These are phyloP conservation scores for Endocalyx cinctus DNA, from an alignment of 2,329 filamentous ascomycete genomes.

Conservation along the genomic window DNA sequence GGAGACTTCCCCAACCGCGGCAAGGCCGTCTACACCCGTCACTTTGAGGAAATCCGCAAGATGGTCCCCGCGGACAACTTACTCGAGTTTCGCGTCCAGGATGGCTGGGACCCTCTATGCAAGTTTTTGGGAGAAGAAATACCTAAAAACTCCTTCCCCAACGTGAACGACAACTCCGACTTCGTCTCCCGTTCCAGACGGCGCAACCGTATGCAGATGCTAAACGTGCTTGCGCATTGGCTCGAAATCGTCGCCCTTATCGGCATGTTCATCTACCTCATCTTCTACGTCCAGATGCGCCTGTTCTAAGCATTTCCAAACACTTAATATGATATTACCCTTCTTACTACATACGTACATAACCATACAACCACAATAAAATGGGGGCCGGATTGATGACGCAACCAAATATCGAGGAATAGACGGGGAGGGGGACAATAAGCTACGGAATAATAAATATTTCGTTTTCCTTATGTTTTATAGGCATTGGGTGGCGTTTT, in stretches of 20 bases:
- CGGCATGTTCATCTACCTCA: slow-evolving; percentile 26
- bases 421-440: too few species aligned
- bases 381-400: too few species aligned
- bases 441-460: too few species aligned
- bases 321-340: too few species aligned
- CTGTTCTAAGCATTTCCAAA: slow-evolving; percentile 6
- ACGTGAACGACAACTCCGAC: slow-evolving; percentile 43
- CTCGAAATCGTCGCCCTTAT: slow-evolving; percentile 18
- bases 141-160: slow-evolving; percentile 33
- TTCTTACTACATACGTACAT: too few species aligned
- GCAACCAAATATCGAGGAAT: too few species aligned
- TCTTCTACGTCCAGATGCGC: slow-evolving; percentile 21
- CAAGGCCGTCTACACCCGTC: slow-evolving; percentile 53
- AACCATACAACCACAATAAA: too few species aligned
- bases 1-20: slow-evolving; percentile 62
- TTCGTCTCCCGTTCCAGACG: slow-evolving; percentile 41
- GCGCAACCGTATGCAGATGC: slow-evolving; percentile 43
- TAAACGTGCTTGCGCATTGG: slow-evolving; percentile 33
- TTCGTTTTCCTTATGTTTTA: too few species aligned
- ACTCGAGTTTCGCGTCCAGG: slow-evolving; percentile 27
- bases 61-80: slow-evolving; percentile 26
- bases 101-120: slow-evolving; percentile 33
- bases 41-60: slow-evolving; percentile 24
- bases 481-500: too few species aligned
- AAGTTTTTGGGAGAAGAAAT: slow-evolving; percentile 30